Percentiles rank a stretch among this genome's conserved stretches.
These are phyloP conservation scores for Blastobotrys parvus DNA, from an alignment of 805 yeast species.

Conservation along the genomic window DNA sequence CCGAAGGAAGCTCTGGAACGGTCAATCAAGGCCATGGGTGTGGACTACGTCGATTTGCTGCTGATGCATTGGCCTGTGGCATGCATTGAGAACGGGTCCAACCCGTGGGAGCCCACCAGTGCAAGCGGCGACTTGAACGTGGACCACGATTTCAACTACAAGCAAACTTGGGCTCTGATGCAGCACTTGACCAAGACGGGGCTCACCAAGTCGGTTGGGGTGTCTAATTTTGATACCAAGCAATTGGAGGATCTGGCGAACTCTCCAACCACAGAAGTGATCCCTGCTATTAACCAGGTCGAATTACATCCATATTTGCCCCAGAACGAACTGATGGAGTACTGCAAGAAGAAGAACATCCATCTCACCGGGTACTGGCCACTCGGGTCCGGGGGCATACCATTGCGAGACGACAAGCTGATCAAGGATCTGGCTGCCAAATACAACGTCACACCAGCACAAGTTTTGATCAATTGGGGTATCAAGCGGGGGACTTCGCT, in stretches of 20 bases:
- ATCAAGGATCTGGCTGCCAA: constrained; percentile 51
- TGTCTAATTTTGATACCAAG: constrained; percentile 61
- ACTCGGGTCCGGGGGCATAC: constrained; percentile 55
- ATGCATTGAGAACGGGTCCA: constrained; percentile 38
- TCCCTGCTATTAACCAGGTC: constrained; percentile 65
- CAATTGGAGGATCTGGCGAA: constrained; percentile 55
- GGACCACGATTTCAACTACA: constrained; percentile 64
- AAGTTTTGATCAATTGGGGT: constrained; percentile 10
- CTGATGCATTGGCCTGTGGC: constrained; percentile 60
- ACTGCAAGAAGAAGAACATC: constrained; percentile 44
- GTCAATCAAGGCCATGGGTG: constrained; percentile 42
- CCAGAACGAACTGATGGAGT: constrained; percentile 33
- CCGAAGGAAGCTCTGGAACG: constrained; percentile 40
- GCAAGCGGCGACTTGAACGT: constrained; percentile 62
- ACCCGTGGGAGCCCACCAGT: constrained; percentile 1
- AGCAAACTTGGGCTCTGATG: constrained; percentile 10
- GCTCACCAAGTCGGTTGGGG: constrained; percentile 57
- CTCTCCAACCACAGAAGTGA: constrained; percentile 31
- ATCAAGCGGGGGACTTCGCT: constrained; percentile 45
- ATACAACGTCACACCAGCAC: constrained; percentile 31
- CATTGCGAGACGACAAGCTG: constrained; percentile 44
- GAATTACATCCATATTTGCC: constrained; percentile 45
- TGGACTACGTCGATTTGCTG: constrained; percentile 57
- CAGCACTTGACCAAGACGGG: constrained; percentile 34
- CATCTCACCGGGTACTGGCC: constrained; percentile 72